These are phyloP conservation scores for Lindgomyces ingoldianus DNA, from an alignment of 495 filamentous ascomycete species.

Conservation along the genomic window DNA sequence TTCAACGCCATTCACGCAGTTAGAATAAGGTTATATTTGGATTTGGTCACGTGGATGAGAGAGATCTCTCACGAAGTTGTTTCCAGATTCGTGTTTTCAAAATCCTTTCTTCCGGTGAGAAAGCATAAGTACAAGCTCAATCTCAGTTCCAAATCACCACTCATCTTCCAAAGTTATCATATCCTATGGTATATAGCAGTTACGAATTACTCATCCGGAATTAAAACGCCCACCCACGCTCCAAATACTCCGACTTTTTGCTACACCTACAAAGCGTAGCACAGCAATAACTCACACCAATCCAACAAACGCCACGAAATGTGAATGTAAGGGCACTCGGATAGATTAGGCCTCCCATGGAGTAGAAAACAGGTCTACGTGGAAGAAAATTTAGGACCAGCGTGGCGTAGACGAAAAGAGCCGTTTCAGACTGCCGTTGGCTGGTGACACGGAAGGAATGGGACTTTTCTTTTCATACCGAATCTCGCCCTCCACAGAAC, in stretches of 20 bases:
- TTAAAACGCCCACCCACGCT: neutral
- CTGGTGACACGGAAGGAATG: constrained; percentile 27
- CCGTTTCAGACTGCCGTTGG: constrained; percentile 39
- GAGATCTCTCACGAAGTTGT: no score
- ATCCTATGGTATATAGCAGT: neutral
- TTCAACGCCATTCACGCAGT: no score
- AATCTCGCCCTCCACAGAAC: constrained; percentile 19
- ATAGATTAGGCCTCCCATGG: neutral
- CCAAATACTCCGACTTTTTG: neutral
- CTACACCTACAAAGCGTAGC: neutral
- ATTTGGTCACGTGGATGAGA: no score
- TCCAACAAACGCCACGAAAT: neutral
- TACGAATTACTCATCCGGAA: neutral
- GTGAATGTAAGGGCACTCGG: neutral
- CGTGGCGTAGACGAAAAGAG: constrained; percentile 25
- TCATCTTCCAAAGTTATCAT: neutral
- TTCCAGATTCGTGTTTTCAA: no score
- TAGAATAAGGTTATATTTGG: no score
- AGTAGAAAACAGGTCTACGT: neutral
- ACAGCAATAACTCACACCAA: neutral
- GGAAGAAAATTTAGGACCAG: neutral
- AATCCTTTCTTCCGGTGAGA: no score
- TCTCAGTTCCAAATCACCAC: neutral
- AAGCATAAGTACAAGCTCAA: no score
- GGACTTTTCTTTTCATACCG: constrained; percentile 35